These are phyloP conservation scores for Pseudogymnoascus sp. DNA, from an alignment of 2,329 filamentous ascomycete species.

Conservation along the genomic window DNA sequence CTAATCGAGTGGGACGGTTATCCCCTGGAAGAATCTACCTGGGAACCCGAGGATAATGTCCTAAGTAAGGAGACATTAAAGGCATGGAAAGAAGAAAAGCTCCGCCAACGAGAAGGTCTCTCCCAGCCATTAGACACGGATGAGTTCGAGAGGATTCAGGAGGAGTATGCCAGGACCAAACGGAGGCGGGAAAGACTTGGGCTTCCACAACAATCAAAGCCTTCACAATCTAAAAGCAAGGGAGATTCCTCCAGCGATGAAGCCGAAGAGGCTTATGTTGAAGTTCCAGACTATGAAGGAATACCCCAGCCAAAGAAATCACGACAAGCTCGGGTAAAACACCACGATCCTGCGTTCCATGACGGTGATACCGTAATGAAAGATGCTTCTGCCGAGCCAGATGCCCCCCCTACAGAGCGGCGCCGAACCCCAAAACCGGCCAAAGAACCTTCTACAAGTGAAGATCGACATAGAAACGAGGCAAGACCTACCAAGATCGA, in stretches of 20 bases:
- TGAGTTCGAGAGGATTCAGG: conserved; percentile 12
- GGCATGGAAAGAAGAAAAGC: conserved; percentile 24
- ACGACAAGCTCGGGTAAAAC: background rate
- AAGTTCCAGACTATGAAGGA: conserved; percentile 12
- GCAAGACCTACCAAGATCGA: background rate
- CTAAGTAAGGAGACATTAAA: conserved; percentile 28
- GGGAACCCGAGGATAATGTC: conserved; percentile 42
- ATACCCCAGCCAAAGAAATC: conserved; percentile 12
- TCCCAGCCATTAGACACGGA: conserved; percentile 20
- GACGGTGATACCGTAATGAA: background rate
- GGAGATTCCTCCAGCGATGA: conserved; percentile 24
- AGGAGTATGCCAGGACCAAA: conserved; percentile 14
- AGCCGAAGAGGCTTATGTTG: conserved; percentile 17
- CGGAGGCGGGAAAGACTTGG: background rate
- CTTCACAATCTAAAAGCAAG: conserved; percentile 15
- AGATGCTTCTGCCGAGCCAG: background rate
- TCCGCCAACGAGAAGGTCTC: conserved; percentile 15
- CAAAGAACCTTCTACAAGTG: background rate
- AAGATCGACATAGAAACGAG: background rate
- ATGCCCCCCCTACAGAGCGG: background rate
- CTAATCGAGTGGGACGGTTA: conserved; percentile 61
- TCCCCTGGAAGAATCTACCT: conserved; percentile 46
- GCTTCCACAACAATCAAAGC: background rate
- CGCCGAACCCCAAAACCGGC: background rate
- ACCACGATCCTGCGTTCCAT: background rate